These are phyloP conservation scores for Syzygium aqueum DNA, from an alignment of 345 rosid genomes.

Conservation along the genomic window DNA sequence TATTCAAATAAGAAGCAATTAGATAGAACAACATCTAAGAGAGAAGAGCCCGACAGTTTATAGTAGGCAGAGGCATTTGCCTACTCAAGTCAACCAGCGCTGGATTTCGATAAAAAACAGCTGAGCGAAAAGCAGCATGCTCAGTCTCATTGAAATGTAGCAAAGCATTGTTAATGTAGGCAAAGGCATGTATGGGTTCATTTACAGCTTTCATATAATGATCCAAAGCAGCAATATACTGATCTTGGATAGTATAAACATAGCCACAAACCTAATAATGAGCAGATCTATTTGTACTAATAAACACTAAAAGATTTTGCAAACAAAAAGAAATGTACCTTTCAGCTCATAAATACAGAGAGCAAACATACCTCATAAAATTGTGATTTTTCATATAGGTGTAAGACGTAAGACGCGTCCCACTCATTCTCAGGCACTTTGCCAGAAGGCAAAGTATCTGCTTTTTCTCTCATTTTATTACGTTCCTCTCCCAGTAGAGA, in stretches of 20 bases:
- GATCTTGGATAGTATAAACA: slow-evolving; percentile 56
- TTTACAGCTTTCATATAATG: slow-evolving; percentile 80
- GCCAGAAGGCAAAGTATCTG: slow-evolving; percentile 65
- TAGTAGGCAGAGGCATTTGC: slow-evolving; percentile 20
- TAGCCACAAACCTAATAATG: slow-evolving; percentile 69
- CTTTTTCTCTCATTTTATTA: slow-evolving; percentile 65
- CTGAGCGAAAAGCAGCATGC: slow-evolving; percentile 44
- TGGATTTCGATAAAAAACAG: slow-evolving; percentile 58
- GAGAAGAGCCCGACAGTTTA: slow-evolving; percentile 1
- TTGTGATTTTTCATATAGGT: slow-evolving; percentile 61
- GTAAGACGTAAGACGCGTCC: slow-evolving; percentile 48
- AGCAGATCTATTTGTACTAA: neutral
- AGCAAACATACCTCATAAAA: slow-evolving; percentile 63
- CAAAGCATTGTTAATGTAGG: slow-evolving; percentile 36
- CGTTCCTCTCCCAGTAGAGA: slow-evolving; percentile 19
- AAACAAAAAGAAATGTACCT: neutral
- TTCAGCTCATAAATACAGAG: neutral
- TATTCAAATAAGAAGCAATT: slow-evolving; percentile 14
- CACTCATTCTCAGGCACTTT: slow-evolving; percentile 73
- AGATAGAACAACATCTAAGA: neutral
- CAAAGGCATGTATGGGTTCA: slow-evolving; percentile 76
- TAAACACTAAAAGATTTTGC: neutral
- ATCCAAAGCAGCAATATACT: slow-evolving; percentile 72
- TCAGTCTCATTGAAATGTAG: slow-evolving; percentile 40
- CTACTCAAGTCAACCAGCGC: slow-evolving; percentile 72